A percentile compares a stretch with the other conserved stretches of the same genome.
These are phyloP conservation scores for Pichia sp. DNA, from an alignment of 1,139 yeast genomes.

Conservation along the genomic window DNA sequence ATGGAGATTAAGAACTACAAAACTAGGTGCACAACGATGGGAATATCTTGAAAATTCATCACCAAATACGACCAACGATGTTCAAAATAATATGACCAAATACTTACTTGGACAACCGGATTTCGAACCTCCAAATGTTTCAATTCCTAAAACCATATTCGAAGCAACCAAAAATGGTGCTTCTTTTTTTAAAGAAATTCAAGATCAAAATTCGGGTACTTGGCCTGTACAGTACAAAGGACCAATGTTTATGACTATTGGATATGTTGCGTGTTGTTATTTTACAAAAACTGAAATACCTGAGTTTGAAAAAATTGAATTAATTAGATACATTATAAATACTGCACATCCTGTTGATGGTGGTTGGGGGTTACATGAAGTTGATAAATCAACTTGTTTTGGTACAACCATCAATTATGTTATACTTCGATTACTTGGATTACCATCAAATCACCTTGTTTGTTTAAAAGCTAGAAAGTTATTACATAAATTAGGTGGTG, in stretches of 20 bases:
- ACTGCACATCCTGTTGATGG: constrained; percentile 97
- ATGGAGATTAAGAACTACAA: constrained; percentile 72
- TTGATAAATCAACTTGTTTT: constrained; percentile 89
- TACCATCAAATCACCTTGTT: constrained; percentile 68
- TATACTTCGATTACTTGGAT: constrained; percentile 66
- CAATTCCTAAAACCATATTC: constrained; percentile 36
- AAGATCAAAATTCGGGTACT: constrained; percentile 68
- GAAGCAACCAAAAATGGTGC: constrained; percentile 76
- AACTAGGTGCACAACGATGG: constrained; percentile 80
- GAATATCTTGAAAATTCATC: constrained; percentile 45
- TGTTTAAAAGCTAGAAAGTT: constrained; percentile 73
- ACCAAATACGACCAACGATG: constrained; percentile 26
- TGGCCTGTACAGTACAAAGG: constrained; percentile 95
- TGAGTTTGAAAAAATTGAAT: constrained; percentile 56
- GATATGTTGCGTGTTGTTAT: constrained; percentile 72
- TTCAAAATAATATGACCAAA: constrained; percentile 54
- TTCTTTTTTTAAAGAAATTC: constrained; percentile 57
- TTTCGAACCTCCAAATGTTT: constrained; percentile 11
- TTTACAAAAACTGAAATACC: constrained; percentile 65
- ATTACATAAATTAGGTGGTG: constrained; percentile 75
- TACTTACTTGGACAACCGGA: constrained; percentile 41
- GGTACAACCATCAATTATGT: constrained; percentile 91
- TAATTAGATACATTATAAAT: constrained; percentile 79
- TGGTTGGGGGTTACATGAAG: constrained; percentile 97
- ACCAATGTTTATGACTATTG: constrained; percentile 95